A percentile compares a stretch with the other conserved stretches of the same genome.
These are phyloP conservation scores for Lathyrus sativus DNA, from an alignment of 306 rosid genomes.

Conservation along the genomic window DNA sequence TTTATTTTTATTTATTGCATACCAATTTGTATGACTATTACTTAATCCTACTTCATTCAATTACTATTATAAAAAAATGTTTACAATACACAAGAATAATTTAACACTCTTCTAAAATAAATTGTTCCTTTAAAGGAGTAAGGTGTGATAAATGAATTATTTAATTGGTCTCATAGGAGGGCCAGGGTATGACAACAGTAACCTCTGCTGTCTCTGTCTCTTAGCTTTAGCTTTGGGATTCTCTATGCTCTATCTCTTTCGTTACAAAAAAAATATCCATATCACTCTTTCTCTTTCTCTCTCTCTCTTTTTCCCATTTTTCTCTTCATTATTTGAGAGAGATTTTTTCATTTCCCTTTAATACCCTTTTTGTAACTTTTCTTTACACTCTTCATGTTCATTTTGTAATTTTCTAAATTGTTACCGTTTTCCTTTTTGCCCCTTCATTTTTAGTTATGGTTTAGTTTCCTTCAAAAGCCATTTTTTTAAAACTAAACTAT, in stretches of 20 bases:
- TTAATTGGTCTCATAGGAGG: slow-evolving; percentile 47
- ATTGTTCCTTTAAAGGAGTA: no score
- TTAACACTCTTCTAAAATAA: no score
- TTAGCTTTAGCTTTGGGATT: slow-evolving; percentile 65
- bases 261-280: slow-evolving; percentile 52
- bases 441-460: neutral
- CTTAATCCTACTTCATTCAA: no score
- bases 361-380: slow-evolving; percentile 26
- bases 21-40: no score
- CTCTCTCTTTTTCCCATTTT: slow-evolving; percentile 26
- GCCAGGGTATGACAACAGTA: slow-evolving; percentile 52
- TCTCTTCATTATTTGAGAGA: slow-evolving; percentile 60
- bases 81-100: no score
- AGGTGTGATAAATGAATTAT: slow-evolving; percentile 25
- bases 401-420: slow-evolving; percentile 2
- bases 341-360: neutral
- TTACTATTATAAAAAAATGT: no score
- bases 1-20: no score
- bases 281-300: slow-evolving; percentile 46
- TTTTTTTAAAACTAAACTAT: neutral
- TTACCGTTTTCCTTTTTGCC: slow-evolving; percentile 26
- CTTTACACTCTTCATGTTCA: neutral
- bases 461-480: neutral
- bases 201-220: slow-evolving; percentile 63
- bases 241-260: slow-evolving; percentile 54